phyloP scores from a whole-genome alignment of 2,329 filamentous ascomycete genomes.

The Pseudocercospora vitis region DNA sequence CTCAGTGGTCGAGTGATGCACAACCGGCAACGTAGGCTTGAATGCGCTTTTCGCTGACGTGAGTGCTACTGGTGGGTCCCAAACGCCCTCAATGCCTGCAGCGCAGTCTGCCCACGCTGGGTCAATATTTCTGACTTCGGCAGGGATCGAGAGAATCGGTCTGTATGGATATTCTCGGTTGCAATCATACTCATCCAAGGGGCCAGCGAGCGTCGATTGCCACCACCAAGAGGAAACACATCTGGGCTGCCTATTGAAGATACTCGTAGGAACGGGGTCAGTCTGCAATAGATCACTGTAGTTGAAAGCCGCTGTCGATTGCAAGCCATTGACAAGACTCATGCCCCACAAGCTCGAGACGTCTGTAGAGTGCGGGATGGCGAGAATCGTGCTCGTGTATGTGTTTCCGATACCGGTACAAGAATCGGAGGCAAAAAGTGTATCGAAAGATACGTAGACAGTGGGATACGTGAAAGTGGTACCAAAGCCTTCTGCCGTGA shows the following conservation, averaged over 20 bases:
- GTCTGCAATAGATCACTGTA: conserved; percentile 20
- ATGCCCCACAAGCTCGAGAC: conserved; percentile 22
- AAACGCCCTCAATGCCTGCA: conserved; percentile 17
- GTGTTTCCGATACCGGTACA: conserved; percentile 21
- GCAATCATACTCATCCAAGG: conserved; percentile 14
- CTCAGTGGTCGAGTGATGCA: not conserved
- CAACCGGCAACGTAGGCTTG: conserved; percentile 5
- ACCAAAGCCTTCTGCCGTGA: conserved; percentile 16
- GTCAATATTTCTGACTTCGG: conserved; percentile 13
- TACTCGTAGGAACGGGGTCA: conserved; percentile 19
- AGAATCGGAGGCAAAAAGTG: conserved; percentile 26
- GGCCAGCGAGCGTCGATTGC: conserved; percentile 1
- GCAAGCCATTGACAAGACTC: not conserved
- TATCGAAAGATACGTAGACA: conserved; percentile 29
- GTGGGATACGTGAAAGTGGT: conserved; percentile 27
- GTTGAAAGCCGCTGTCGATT: conserved; percentile 18
- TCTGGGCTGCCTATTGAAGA: conserved; percentile 17
- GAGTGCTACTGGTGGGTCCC: conserved; percentile 19
- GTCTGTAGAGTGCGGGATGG: conserved; percentile 17
- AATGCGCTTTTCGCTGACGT: conserved; percentile 8
- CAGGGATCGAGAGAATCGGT: conserved; percentile 18
- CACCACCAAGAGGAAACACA: conserved; percentile 11
- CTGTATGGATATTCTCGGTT: conserved; percentile 8
- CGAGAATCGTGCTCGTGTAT: conserved; percentile 23
- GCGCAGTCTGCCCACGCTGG: conserved; percentile 19